Percentiles rank a stretch among this genome's conserved stretches.
Evolutionary conservation across 108 stramenopile species (phyloP).

Genomic region (Pelagomonas calceolata): DNA sequence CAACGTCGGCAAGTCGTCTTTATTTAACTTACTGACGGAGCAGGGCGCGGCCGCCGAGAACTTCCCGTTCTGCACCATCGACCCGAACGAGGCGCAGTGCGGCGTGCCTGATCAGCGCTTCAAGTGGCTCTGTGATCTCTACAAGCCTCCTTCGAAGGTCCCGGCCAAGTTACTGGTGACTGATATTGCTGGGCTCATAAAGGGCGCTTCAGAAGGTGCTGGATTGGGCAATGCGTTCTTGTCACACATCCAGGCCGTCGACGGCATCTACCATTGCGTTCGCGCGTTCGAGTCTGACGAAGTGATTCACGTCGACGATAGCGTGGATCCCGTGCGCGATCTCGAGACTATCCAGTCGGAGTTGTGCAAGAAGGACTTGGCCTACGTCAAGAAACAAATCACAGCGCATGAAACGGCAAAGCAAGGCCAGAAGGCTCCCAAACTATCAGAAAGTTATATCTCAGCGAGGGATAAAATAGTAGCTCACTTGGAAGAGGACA

Average conservation of each 20-base stretch:
- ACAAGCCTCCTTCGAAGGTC: slow-evolving; percentile 65
- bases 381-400: slow-evolving; percentile 47
- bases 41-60: slow-evolving; percentile 44
- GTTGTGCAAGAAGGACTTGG: slow-evolving; percentile 82
- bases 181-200: slow-evolving; percentile 98
- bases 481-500: slow-evolving; percentile 9
- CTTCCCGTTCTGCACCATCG: slow-evolving; percentile 96
- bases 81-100: slow-evolving; percentile 90
- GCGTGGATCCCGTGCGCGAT: slow-evolving; percentile 96
- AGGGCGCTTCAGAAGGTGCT: slow-evolving; percentile 93
- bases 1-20: slow-evolving; percentile 90
- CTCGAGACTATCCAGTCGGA: slow-evolving; percentile 94
- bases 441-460: slow-evolving; percentile 55
- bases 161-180: slow-evolving; percentile 88
- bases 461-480: slow-evolving; percentile 9
- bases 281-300: slow-evolving; percentile 93
- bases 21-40: slow-evolving; percentile 77
- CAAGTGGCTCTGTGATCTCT: slow-evolving; percentile 77
- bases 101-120: slow-evolving; percentile 96
- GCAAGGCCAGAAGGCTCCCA: slow-evolving; percentile 64
- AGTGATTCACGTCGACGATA: slow-evolving; percentile 96
- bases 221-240: slow-evolving; percentile 99
- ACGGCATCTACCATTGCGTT: slow-evolving; percentile 92
- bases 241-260: slow-evolving; percentile 90
- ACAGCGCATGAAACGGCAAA: slow-evolving; percentile 66